Base-by-base conservation (phyloP, 257 asterid genomes). In the Nicotiana attenuata region DNA sequence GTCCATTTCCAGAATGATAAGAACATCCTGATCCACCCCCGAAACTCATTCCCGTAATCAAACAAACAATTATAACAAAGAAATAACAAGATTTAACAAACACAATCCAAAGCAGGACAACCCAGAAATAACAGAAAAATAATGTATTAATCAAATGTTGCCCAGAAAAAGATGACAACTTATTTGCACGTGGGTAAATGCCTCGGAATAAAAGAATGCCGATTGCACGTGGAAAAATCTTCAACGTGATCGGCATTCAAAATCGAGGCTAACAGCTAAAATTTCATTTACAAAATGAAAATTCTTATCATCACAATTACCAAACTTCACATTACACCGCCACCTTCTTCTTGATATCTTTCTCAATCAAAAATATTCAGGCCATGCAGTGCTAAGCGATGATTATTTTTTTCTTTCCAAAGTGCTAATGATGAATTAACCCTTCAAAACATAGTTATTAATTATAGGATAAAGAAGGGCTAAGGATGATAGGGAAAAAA, bases 181-280 rank as follows among this genome's bases (percentile, higher is more conserved):
- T 9, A 41, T 8, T 11, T 45, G 84, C 80, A 26, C 80, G 76
- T 55, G 71, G 82, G 76, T 85, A 75, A 88, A 89, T 80, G 85
- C 82, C 88, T 87, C 85, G 80, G 68, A 65, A 80, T 76, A 86
- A 79, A 52, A 84, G 87, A 85, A 83, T 68, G 89, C 88, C 87
- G 85, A 89, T 80, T 41, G 82, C 81, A 55, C 26, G 77, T 82
- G 82, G 53, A 50, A 66, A 22, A 14, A 66, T 16, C 60, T 65
- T 84, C 80, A 68, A 68, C 86, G 82, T 81, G 88, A 82, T 78
- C 91, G 89, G 76, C 94, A 86, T 76, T 83, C 86, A 82, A 83
- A 33, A 79, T 69, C 84, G 60, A 81, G 55, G 63, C 78, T 69
- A 76, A 83, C 67, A 82, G 57, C 45, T n/a, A 61, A 7, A 17